Base-by-base conservation (phyloP, 1,139 yeast genomes). In the Zygoascus sp. region DNA sequence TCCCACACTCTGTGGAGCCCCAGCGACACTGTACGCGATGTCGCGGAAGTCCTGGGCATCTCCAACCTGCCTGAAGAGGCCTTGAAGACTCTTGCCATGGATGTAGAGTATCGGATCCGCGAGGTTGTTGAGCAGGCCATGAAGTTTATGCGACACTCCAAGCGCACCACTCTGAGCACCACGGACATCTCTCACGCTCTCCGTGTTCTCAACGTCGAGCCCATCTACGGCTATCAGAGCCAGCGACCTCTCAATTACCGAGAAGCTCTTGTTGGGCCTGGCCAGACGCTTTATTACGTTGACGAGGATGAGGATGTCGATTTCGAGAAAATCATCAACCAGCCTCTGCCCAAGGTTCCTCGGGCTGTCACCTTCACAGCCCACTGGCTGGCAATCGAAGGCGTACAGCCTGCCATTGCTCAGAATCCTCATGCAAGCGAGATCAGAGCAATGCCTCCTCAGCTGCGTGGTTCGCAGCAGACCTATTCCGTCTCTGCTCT, bases 1-100 rank as follows among this genome's bases (percentile, higher is more conserved):
- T 89, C 97, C 2, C 95, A 89, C 65, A 87, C 97, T 1, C 75
- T 92, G 52, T 92, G 98, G 98, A 90, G 97, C 4, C 97, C 98
- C 7, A 82, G 87, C 53, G 98, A 94, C 63, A 94, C 98, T 0
- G 96, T 94, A 17, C 84, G 84, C 60, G 98, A 94, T 70, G 96
- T 88, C 15, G 97, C 97, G 0, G 98, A 92, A 60, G 79, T 89
- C 2, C 72, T 92, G 17, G 98, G 98, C 2, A 75, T 92, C 36
- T 65, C 73, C 7, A 83, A 76, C 51, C 70, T 92, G 40, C 87
- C 89, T 19, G 97, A 92, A 51, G 98, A 94, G 53, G 95, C 94
- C 1, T 86, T 96, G 45, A 87, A 88, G 60, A 88, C 94, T 53
- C 72, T 94, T 51, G 98, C 99, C 5, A 92, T 94, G 98, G 99